Evolutionary conservation across 768 basidiomycete genomes (phyloP).

Genomic region (Paxillus ammoniavirescens): DNA sequence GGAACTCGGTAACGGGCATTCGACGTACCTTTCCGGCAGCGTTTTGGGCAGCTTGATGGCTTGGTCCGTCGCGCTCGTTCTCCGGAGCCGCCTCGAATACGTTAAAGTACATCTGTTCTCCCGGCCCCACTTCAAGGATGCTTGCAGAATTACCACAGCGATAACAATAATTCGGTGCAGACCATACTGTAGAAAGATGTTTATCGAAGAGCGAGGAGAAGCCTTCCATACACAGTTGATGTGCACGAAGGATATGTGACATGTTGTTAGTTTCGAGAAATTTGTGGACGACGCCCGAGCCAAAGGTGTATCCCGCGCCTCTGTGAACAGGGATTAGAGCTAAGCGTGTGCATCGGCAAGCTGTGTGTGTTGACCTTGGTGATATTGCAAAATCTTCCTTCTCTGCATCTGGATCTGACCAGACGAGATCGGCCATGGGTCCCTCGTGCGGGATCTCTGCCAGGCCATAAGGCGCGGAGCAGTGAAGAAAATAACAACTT

Average conservation of each 20-base stretch:
- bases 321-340: slow-evolving; percentile 38
- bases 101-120: slow-evolving; percentile 87
- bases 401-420: slow-evolving; percentile 99
- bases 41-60: slow-evolving; percentile 71
- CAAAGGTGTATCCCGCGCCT: slow-evolving; percentile 98
- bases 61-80: slow-evolving; percentile 91
- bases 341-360: slow-evolving; percentile 3
- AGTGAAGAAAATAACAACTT: slow-evolving; percentile 20
- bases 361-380: slow-evolving; percentile 63
- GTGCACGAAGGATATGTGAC: slow-evolving; percentile 96
- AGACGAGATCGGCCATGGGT: slow-evolving; percentile 99
- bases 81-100: slow-evolving; percentile 99
- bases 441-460: slow-evolving; percentile 98
- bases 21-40: slow-evolving; percentile 64
- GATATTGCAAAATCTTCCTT: slow-evolving; percentile 99
- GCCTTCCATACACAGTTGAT: slow-evolving; percentile 99
- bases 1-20: background rate
- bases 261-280: slow-evolving; percentile 95
- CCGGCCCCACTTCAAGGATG: slow-evolving; percentile 93
- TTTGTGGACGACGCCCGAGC: slow-evolving; percentile 95
- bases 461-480: slow-evolving; percentile 22
- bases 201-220: slow-evolving; percentile 97
- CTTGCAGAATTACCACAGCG: slow-evolving; percentile 97
- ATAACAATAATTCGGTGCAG: slow-evolving; percentile 98
- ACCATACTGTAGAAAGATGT: slow-evolving; percentile 97